Base-by-base conservation (phyloP, 495 filamentous ascomycete species). In the Platismatia glauca region DNA sequence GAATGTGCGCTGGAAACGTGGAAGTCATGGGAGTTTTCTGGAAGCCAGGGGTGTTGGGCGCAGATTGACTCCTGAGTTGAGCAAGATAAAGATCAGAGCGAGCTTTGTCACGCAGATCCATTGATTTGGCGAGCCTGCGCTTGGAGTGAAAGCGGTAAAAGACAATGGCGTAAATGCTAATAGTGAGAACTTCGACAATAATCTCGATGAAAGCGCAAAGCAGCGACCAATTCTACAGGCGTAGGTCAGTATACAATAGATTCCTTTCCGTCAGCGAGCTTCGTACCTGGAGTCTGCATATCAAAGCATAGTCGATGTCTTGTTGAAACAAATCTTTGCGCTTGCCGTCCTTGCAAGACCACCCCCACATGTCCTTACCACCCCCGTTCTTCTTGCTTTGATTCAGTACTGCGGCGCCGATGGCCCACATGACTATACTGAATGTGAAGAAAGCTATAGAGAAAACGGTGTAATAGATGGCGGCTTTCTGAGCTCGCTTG, bases 101-200 rank as follows among this genome's bases (percentile, higher is more conserved):
- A 67, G 94, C 94, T 69, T 86, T 87, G 81, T 99, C 94, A 68
- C 94, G 92, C 69, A 87, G 76, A 74, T 96, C 89, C 93, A 99
- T 97, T 58, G 90, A 89, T 78, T 96, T 97, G 73, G 86, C 87
- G 61, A 99, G 89, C 69, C 86, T 84, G 71, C 89, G 88, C 81
- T 99, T 99, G 62, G 89, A 89, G 82, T 90, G 94, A 80, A 95
- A 89, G 67, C 94, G 89, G 81, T 94, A 97, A 78, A 96, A 96
- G 72, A 95, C 85, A 71, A 97, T 81, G 72, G 80, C 90, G 79
- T 99, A 99, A 71, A 99, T 87, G 41, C 83, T 75, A 72, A 99
- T 95, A 67, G 89, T 89, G 74, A 99, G 84, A 68, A 88, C 79
- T 73, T 99, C 94, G 66, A 99, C 82, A 60, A 95, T 88, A 66